A percentile compares a stretch with the other conserved stretches of the same genome.
These are phyloP conservation scores for Cystobasidium onofrii DNA, from an alignment of 768 basidiomycete species.

Conservation along the genomic window DNA sequence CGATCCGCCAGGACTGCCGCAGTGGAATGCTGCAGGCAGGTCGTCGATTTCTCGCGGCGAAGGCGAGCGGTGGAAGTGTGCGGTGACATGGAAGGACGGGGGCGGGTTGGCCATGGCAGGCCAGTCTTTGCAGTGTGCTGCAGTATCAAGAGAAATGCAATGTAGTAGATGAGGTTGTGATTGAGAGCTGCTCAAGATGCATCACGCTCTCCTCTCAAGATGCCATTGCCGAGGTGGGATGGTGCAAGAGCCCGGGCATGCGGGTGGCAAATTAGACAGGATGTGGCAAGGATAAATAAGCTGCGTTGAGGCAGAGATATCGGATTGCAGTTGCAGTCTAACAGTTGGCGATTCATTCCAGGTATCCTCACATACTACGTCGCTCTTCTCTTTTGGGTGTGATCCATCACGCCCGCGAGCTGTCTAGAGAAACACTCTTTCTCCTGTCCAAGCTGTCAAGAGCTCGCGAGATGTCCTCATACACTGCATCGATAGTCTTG, in stretches of 20 bases:
- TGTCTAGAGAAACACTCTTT: slow-evolving; percentile 24
- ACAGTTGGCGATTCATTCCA: too few relatives aligned
- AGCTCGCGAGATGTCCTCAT: slow-evolving; percentile 45
- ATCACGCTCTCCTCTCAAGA: not conserved
- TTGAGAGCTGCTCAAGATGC: too few relatives aligned
- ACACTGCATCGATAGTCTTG: slow-evolving; percentile 62
- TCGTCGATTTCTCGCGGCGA: slow-evolving; percentile 18
- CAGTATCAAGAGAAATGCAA: not conserved
- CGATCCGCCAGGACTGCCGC: not conserved
- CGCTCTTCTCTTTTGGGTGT: too few relatives aligned
- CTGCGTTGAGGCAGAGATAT: not conserved
- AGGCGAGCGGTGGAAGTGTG: not conserved
- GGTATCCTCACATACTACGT: too few relatives aligned
- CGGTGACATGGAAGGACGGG: slow-evolving; percentile 2
- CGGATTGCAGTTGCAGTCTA: not conserved
- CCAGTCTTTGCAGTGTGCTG: not conserved
- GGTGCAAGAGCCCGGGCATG: not conserved
- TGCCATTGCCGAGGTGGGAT: not conserved
- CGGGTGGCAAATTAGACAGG: not conserved
- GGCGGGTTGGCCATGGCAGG: too few relatives aligned
- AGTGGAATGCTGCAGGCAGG: slow-evolving; percentile 16
- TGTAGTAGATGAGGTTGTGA: not conserved
- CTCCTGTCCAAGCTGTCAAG: not conserved
- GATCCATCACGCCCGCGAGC: too few relatives aligned
- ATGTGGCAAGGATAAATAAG: too few relatives aligned